phyloP scores from a whole-genome alignment of 2,329 filamentous ascomycete species.

The Colletotrichum brevisporum region DNA sequence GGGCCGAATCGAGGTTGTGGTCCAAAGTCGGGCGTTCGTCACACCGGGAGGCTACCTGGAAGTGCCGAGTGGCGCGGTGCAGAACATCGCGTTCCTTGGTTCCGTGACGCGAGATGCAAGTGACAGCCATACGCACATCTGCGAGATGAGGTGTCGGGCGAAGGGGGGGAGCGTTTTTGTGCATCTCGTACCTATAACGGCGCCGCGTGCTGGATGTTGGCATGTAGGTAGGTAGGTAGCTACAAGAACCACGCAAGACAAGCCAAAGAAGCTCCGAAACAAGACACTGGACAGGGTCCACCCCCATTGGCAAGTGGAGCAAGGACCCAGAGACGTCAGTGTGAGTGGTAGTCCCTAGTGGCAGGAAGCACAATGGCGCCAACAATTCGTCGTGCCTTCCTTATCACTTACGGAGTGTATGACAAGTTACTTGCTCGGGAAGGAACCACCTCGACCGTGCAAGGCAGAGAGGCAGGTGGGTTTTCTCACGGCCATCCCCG shows the following conservation, averaged over 20 bases:
- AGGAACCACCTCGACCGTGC: too few relatives aligned
- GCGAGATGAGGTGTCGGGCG: neutral
- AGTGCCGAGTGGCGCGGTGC: slow-evolving; percentile 3
- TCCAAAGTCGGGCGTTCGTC: neutral
- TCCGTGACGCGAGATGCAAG: neutral
- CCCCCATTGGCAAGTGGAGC: slow-evolving; percentile 15
- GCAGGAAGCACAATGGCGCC: neutral
- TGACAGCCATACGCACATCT: neutral
- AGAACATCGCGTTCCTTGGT: neutral
- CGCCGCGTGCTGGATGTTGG: slow-evolving; percentile 1
- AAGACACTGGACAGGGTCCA: slow-evolving; percentile 37
- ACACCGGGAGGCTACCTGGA: neutral
- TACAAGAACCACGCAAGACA: neutral
- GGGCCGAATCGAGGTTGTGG: neutral
- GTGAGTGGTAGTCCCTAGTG: neutral
- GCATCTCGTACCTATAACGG: neutral
- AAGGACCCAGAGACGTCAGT: too few relatives aligned
- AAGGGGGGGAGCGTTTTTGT: neutral
- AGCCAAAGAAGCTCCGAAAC: slow-evolving; percentile 34
- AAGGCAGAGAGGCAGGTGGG: too few relatives aligned
- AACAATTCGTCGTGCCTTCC: too few relatives aligned
- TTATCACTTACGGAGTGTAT: too few relatives aligned
- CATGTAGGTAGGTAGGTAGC: neutral
- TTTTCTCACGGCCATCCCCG: too few relatives aligned
- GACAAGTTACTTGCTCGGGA: too few relatives aligned